Percentiles rank a stretch among this genome's conserved stretches.
These are phyloP conservation scores for Rhizopogon vinicolor DNA, from an alignment of 768 basidiomycete genomes.

Conservation along the genomic window DNA sequence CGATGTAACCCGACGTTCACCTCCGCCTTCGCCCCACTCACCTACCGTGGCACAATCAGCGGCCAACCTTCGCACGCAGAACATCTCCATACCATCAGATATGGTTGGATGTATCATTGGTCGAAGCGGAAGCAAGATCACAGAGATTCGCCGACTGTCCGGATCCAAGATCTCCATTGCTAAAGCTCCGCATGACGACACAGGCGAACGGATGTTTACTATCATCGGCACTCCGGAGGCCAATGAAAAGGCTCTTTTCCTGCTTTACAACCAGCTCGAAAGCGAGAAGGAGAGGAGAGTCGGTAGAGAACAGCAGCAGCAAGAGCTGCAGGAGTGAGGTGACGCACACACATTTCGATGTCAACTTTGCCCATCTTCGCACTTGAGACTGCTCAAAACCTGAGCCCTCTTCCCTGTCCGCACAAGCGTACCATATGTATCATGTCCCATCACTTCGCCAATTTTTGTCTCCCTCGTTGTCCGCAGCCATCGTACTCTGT, in stretches of 20 bases:
- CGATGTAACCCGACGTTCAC: slow-evolving; percentile 41
- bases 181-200: slow-evolving; percentile 98
- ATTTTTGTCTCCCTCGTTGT: slow-evolving; percentile 24
- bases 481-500: slow-evolving; percentile 6
- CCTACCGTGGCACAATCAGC: slow-evolving; percentile 52
- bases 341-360: background rate
- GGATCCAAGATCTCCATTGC: slow-evolving; percentile 99
- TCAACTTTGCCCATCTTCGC: background rate
- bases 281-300: slow-evolving; percentile 94
- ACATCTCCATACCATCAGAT: slow-evolving; percentile 98
- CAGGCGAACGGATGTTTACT: slow-evolving; percentile 99
- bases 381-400: slow-evolving; percentile 6
- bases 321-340: slow-evolving; percentile 53
- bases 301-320: slow-evolving; percentile 77
- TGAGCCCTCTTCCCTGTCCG: slow-evolving; percentile 3
- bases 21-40: slow-evolving; percentile 29
- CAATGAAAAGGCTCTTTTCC: slow-evolving; percentile 96
- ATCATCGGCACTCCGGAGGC: slow-evolving; percentile 95
- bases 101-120: slow-evolving; percentile 99
- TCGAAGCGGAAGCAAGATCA: slow-evolving; percentile 96
- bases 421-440: slow-evolving; percentile 5
- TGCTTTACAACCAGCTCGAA: slow-evolving; percentile 95
- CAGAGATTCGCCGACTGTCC: slow-evolving; percentile 96
- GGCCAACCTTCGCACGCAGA: slow-evolving; percentile 92
- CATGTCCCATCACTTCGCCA: slow-evolving; percentile 20